Evolutionary conservation across 345 rosid genomes (phyloP).

Genomic region (Barbarea vulgaris): DNA sequence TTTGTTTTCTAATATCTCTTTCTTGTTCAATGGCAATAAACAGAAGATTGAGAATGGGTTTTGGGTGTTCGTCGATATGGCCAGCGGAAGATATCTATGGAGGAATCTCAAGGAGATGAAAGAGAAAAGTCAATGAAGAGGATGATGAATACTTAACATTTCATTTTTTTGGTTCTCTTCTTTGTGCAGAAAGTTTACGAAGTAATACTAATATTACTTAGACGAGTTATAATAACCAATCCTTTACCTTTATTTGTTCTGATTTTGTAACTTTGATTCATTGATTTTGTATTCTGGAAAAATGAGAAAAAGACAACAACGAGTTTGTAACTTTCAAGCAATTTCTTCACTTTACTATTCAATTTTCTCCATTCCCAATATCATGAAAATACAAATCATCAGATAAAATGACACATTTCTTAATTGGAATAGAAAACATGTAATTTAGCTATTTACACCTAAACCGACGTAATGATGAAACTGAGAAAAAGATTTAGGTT

Average conservation of each 20-base stretch:
- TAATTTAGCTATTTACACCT: conserved; percentile 27
- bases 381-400: neutral
- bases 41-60: conserved; percentile 71
- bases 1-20: neutral
- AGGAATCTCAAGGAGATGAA: conserved; percentile 64
- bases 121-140: conserved; percentile 35
- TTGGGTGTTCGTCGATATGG: conserved; percentile 90
- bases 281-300: conserved; percentile 27
- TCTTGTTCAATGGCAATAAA: conserved; percentile 19
- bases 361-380: neutral
- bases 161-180: conserved; percentile 11
- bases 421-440: neutral
- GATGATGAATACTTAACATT: neutral
- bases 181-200: conserved; percentile 31
- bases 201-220: neutral
- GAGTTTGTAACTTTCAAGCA: neutral
- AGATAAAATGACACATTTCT: neutral
- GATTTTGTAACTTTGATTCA: conserved; percentile 28
- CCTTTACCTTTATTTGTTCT: neutral
- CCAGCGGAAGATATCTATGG: conserved; percentile 87
- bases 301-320: neutral
- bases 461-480: neutral
- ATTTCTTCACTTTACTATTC: neutral
- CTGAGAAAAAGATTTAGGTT: conserved; percentile 25
- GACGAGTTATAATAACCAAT: conserved; percentile 10